Base-by-base conservation (phyloP, 768 basidiomycete species). In the Lactarius quietus region DNA sequence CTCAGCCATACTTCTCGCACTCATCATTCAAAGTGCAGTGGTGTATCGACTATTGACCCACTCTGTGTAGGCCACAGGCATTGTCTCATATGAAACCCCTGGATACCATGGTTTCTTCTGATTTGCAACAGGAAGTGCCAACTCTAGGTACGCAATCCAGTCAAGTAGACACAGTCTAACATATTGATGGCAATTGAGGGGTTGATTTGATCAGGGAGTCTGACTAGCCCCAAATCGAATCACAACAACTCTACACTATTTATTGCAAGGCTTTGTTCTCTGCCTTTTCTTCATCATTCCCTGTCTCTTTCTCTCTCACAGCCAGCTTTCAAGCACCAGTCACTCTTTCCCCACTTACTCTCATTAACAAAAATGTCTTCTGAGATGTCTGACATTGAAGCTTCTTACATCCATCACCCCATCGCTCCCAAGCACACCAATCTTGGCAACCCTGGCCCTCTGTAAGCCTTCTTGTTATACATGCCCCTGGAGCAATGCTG, bases 381-480 rank as follows among this genome's bases (percentile, higher is more conserved):
- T 5, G 60, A 64, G 59, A 64, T 60, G 63, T 55, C 53, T 60
- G 64, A 60, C 9, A 14, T 38, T 8, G 64, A 23, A n/a, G 52
- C 63, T 36, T 29, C 51, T 14, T n/a, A 33, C 41, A n/a, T 64
- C 23, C 51, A 54, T 31, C 51, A 54, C 53, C n/a, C 51, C 20
- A 0, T 4, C 5, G 1, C 31, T 4, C 26, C n/a, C 2, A 58
- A 33, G 17, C 64, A 58, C 15, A 1, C 1, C 41, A 64, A 64
- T 53, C 41, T 64, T 10, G 64, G 41, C 43, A 64, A 92, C 77
- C 87, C 89, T 14, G 85, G 78, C 12, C 75, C 84, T 26, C 81
- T 87, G 82, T 84, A 66, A 65, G 81, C 72, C 31, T 31, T 61
- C 23, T n/a, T n/a, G n/a, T n/a, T n/a, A n/a, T n/a, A n/a, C n/a